Evolutionary conservation across 768 basidiomycete species (phyloP), one percentile per base, ranked within the genome.

Genomic region (Kwoniella sp.): DNA sequence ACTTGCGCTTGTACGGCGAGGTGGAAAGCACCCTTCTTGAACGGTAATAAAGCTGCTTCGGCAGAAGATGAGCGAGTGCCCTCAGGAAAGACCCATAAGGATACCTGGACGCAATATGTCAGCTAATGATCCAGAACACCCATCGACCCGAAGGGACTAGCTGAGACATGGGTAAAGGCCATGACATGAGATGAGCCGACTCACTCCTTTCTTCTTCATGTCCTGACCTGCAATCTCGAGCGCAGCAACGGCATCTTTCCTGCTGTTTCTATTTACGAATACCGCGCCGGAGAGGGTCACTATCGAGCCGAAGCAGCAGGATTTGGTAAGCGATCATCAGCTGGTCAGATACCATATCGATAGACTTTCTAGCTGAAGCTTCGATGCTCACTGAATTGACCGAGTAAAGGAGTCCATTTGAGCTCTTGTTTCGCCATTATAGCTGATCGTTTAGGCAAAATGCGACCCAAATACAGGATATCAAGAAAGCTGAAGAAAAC

Each of bases 11-110:
- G 88, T 25, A 98, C 85, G 27, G 96, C 96, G 54, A 97, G 85
- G 77, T 98, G 93, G 84, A 98, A 98, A 2, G 92, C 94, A 44
- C 96, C 96, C 80, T 97, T 99, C 84, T 99, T 99, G 83, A 99
- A 88, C 2, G 91, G 89, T 5, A 90, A 83, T 77, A 99, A 81
- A 30, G 85, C 84, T 8, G 89, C 85, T 30, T 83, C 81, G 65
- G 87, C 83, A 22, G 84, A 84, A 61, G 85, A 85, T 48, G 91
- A 87, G 26, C 96, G 87, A 12, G 96, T 99, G 29, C 96, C 96
- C 82, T 98, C 96, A 0, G 95, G 92, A 81, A 92, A 98, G 80
- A 99, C 87, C 90, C 91, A 95, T 51, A 98, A 81, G 17, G 91
- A 92, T 22, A 90, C 83, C 65, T 85, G 33, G n/a, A n/a, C n/a